Percentiles rank a stretch among this genome's conserved stretches.
These are phyloP conservation scores for Udeniomyces megalosporus DNA, from an alignment of 768 basidiomycete species.

Conservation along the genomic window DNA sequence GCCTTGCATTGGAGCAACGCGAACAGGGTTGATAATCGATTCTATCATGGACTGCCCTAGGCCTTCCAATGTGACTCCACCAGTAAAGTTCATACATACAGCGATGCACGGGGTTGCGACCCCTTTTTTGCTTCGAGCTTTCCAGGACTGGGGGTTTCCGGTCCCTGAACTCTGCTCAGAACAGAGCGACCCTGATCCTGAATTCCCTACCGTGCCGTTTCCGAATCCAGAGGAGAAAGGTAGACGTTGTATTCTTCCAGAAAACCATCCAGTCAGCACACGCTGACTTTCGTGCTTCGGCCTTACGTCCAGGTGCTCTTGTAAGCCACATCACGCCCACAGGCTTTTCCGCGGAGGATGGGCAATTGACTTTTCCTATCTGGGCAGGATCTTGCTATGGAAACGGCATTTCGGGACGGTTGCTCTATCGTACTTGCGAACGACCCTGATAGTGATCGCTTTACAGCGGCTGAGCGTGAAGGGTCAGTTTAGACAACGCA, in stretches of 20 bases:
- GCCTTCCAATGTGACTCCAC: constrained; percentile 30
- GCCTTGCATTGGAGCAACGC: neutral
- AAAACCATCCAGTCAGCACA: too few relatives aligned
- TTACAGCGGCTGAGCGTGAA: constrained; percentile 53
- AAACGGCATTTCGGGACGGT: constrained; percentile 40
- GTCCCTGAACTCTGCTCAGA: constrained; percentile 45
- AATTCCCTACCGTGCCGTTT: constrained; percentile 68
- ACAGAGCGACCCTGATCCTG: constrained; percentile 61
- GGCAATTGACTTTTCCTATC: too few relatives aligned
- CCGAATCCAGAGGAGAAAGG: constrained; percentile 89
- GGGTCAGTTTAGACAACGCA: too few relatives aligned
- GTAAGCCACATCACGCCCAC: too few relatives aligned
- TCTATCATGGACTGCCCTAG: constrained; percentile 19
- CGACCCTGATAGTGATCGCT: constrained; percentile 76
- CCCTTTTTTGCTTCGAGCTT: constrained; percentile 42
- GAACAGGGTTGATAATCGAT: neutral
- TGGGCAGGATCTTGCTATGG: constrained; percentile 60
- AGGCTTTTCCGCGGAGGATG: too few relatives aligned
- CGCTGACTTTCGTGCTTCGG: too few relatives aligned
- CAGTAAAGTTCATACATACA: constrained; percentile 60
- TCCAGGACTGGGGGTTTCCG: constrained; percentile 44
- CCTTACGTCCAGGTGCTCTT: constrained; percentile 20
- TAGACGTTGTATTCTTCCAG: too few relatives aligned
- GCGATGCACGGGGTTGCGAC: constrained; percentile 84
- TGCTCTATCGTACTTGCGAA: constrained; percentile 63